Evolutionary conservation across 768 basidiomycete species (phyloP), one percentile per base, ranked within the genome.

Genomic region (Macrolepiota albuminosa): DNA sequence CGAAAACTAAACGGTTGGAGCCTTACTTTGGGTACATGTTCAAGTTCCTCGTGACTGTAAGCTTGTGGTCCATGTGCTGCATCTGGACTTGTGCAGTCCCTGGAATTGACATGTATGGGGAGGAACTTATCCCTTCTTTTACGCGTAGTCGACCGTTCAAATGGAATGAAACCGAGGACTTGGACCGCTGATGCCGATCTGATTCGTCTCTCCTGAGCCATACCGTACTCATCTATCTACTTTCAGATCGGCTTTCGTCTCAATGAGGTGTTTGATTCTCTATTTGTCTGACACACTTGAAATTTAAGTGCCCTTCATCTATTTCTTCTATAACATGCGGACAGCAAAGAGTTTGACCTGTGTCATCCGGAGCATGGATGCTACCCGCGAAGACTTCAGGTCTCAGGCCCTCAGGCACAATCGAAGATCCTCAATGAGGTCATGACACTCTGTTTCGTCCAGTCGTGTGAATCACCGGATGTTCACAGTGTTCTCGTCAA

Each of bases 341-440:
- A 37, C 24, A 18, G 16, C 39, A 29, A 18, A 21, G 24, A 37
- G 14, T 39, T 54, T 26, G 24, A 54, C 31, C 7, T 31, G 11
- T 42, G 40, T 54, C 54, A 43, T 43, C 29, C 53, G 29, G 40
- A 54, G 3, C 51, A 53, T 18, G 26, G 26, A 40, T 40, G 16
- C 40, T 54, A 54, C 40, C 54, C 54, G 54, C 54, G 54, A 54
- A 39, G 24, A 13, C 50, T 29, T 29, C 29, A 29, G 29, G 29
- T 29, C 29, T 29, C 29, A 29, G 29, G 40, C 6, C 34, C 6
- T 26, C 53, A 54, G 54, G 54, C 29, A 54, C 54, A 42, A 42
- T 42, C 29, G 54, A 43, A 54, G 54, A 53, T 43, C 40, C 31
- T 43, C 29, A 43, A 54, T 54, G 53, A 54, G 39, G 53, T 54